phyloP scores from a whole-genome alignment of 2,329 filamentous ascomycete species.

The Epichloe brachyelytri region DNA sequence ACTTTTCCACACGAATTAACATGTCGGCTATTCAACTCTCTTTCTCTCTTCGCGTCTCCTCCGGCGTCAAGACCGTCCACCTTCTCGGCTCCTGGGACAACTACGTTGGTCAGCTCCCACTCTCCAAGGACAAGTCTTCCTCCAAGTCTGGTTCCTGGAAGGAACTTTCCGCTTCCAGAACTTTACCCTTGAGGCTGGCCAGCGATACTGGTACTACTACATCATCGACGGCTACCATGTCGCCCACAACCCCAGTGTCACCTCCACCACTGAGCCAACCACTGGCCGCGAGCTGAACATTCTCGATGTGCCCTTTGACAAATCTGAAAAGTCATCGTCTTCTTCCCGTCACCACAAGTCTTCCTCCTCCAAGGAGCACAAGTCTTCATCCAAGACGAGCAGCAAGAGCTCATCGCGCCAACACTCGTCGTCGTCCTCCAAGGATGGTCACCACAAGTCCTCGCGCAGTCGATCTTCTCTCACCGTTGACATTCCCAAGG shows the following conservation, averaged over 20 bases:
- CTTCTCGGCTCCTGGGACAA: constrained; percentile 97
- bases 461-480: constrained; percentile 36
- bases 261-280: constrained; percentile 86
- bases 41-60: constrained; percentile 90
- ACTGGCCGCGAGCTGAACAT: constrained; percentile 96
- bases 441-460: constrained; percentile 28
- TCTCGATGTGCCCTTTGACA: constrained; percentile 65
- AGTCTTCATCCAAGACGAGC: constrained; percentile 22
- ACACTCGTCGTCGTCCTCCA: constrained; percentile 28
- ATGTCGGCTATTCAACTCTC: constrained; percentile 91
- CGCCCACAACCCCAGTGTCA: constrained; percentile 85
- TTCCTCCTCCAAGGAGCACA: constrained; percentile 17
- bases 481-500: constrained; percentile 64
- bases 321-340: constrained; percentile 29
- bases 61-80: constrained; percentile 94
- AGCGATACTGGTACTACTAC: constrained; percentile 99
- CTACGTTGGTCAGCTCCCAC: constrained; percentile 87
- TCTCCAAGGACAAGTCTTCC: constrained; percentile 73
- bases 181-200: constrained; percentile 70
- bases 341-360: constrained; percentile 21
- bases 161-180: constrained; percentile 91
- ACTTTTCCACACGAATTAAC: constrained; percentile 23
- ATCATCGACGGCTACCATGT: constrained; percentile 99
- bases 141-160: constrained; percentile 88
- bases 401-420: constrained; percentile 27